Evolutionary conservation across 2,329 filamentous ascomycete genomes (phyloP).

Genomic region (Colletotrichum kahawae): DNA sequence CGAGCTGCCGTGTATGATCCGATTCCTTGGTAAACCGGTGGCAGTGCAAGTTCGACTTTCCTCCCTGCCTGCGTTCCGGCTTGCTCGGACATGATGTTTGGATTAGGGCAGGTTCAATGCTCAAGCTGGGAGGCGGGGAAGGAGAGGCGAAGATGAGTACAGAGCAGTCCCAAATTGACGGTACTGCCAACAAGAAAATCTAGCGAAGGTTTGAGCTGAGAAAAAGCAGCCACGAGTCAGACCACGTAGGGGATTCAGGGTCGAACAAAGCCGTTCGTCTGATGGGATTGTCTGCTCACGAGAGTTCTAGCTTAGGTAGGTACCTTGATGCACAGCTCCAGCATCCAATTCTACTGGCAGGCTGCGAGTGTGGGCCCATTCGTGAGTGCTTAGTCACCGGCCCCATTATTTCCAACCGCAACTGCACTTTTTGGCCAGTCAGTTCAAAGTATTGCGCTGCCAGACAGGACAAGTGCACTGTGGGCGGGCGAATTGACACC

Average conservation of each 20-base stretch:
- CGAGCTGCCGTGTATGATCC: constrained; percentile 21
- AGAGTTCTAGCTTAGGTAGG: background rate
- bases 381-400: background rate
- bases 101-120: background rate
- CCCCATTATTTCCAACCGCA: background rate
- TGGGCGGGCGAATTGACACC: background rate
- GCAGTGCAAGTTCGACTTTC: constrained; percentile 5
- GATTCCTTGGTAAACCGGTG: constrained; percentile 14
- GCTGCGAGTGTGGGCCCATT: background rate
- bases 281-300: background rate
- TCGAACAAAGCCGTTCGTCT: background rate
- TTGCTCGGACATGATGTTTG: constrained; percentile 3
- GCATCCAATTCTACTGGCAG: background rate
- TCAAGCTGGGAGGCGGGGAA: background rate
- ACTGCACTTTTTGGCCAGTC: background rate
- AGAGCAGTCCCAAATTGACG: background rate
- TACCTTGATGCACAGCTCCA: background rate
- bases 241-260: background rate
- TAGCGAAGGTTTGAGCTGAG: background rate
- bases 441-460: background rate
- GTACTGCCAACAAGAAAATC: too few relatives aligned
- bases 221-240: background rate
- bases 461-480: background rate
- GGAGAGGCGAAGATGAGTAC: background rate
- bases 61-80: background rate